Evolutionary conservation across 2,329 filamentous ascomycete species (phyloP).

Genomic region (Beauveria australis): DNA sequence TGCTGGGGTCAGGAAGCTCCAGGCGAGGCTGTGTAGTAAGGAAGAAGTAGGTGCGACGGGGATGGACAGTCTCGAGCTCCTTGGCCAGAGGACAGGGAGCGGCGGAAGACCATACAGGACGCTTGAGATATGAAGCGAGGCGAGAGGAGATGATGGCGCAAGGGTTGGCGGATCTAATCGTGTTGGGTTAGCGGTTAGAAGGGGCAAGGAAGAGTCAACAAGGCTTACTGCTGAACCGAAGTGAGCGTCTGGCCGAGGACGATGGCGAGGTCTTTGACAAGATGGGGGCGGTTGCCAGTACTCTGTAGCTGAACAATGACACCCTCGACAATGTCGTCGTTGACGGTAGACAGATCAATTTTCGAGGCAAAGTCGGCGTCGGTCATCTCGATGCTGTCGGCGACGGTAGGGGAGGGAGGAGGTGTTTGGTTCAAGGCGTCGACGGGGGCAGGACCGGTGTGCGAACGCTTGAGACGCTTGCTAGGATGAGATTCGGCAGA

Average conservation of each 20-base stretch:
- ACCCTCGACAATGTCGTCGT: conserved; percentile 90
- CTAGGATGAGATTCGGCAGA: conserved; percentile 32
- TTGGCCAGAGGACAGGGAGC: conserved; percentile 85
- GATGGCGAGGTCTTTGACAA: conserved; percentile 86
- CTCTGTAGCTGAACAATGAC: conserved; percentile 83
- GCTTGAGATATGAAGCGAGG: conserved; percentile 81
- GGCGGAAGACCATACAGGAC: conserved; percentile 67
- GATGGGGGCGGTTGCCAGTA: conserved; percentile 83
- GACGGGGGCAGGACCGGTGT: conserved; percentile 45
- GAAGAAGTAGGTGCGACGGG: conserved; percentile 93
- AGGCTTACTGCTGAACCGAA: conserved; percentile 82
- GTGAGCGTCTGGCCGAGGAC: conserved; percentile 68
- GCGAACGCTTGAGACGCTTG: conserved; percentile 74
- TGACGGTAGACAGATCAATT: conserved; percentile 68
- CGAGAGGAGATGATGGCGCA: conserved; percentile 92
- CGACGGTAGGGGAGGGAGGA: conserved; percentile 29
- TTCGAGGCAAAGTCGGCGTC: conserved; percentile 19
- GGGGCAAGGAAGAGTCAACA: conserved; percentile 10
- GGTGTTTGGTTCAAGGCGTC: conserved; percentile 74
- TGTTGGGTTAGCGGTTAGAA: conserved; percentile 16
- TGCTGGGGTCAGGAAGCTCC: conserved; percentile 54
- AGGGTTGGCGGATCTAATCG: conserved; percentile 79
- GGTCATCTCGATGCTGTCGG: conserved; percentile 21
- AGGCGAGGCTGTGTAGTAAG: conserved; percentile 82
- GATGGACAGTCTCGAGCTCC: conserved; percentile 85